A percentile compares a stretch with the other conserved stretches of the same genome.
Evolutionary conservation across 1,284 basidiomycete genomes (phyloP).

Genomic region (Ustilago curta): DNA sequence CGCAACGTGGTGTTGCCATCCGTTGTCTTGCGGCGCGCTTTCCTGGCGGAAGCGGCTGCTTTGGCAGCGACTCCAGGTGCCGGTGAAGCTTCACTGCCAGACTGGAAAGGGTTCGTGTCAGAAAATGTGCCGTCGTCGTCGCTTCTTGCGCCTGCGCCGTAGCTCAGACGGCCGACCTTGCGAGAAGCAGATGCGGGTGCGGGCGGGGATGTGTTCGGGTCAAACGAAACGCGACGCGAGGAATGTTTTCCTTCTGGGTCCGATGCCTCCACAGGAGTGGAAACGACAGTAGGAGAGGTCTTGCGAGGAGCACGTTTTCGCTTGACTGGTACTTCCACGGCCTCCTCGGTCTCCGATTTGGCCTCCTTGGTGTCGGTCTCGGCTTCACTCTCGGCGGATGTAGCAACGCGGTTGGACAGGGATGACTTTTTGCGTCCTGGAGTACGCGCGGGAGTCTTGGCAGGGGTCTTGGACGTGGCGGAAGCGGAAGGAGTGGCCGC

Average conservation of each 20-base stretch:
- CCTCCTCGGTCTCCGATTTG: constrained; percentile 10
- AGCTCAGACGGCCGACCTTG: constrained; percentile 30
- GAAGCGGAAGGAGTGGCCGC: constrained; percentile 19
- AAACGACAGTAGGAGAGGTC: constrained; percentile 23
- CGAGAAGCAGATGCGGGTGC: constrained; percentile 5
- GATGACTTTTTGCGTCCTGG: constrained; percentile 40
- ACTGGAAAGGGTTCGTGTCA: constrained; percentile 74
- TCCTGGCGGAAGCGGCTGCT: constrained; percentile 36
- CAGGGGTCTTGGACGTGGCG: constrained; percentile 8
- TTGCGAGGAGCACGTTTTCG: constrained; percentile 33
- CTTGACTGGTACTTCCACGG: constrained; percentile 25
- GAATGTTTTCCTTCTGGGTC: constrained; percentile 74
- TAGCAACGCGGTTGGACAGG: constrained; percentile 17
- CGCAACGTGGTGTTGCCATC: constrained; percentile 31
- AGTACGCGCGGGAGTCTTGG: constrained; percentile 23
- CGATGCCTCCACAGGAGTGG: constrained; percentile 14
- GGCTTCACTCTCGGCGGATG: constrained; percentile 26
- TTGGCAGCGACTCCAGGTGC: constrained; percentile 33
- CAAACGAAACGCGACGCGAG: constrained; percentile 27
- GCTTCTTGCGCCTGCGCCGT: constrained; percentile 53
- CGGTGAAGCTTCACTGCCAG: constrained; percentile 71
- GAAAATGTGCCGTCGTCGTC: constrained; percentile 70
- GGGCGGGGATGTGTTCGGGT: constrained; percentile 17
- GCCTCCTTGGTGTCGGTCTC: constrained; percentile 12
- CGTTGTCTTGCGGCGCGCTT: constrained; percentile 37